Base-by-base conservation (phyloP, 352 stramenopile genomes). In the Phytophthora boehmeriae region DNA sequence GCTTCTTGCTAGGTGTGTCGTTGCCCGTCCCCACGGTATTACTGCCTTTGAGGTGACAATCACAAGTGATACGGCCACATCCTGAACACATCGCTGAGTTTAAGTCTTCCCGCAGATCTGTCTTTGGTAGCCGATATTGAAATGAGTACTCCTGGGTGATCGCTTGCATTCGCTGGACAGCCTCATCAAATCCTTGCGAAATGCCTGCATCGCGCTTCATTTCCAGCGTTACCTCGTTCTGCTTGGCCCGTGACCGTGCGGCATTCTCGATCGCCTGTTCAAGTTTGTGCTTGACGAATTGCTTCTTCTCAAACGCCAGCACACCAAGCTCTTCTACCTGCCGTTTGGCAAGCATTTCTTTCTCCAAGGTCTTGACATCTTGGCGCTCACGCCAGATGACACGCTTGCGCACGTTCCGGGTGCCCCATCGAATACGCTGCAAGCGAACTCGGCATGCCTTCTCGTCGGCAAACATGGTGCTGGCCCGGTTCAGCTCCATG, bases 351-450 rank as follows among this genome's bases (percentile, higher is more conserved):
- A 85, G 59, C 5, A 80, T 32, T 32, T 79, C 59, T 25, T 68
- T 75, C 14, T 80, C 55, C 19, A 75, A 61, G 0, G 63, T 19
- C 36, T 71, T 36, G 0, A 80, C 36, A 27, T 90, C 83, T 11
- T 80, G 60, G 4, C 78, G 75, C 8, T 77, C 38, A 2, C 72
- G 67, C 5, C 61, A 51, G 5, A 94, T 73, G 11, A 93, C 62
- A 16, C 88, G 75, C 13, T 68, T 71, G 8, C 83, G 79, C 11
- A 88, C 76, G 20, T 75, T 86, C n/a, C 73, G 75, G 5, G 86
- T 76, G 5, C 75, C 63, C 85, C 83, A 92, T 2, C 78, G 79
- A 59, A 88, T 83, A 22, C 78, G 77, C 54, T 94, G 83, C 8
- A 76, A 30, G 11, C 77, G 69, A 36, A 92, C 69, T 30, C 62